Evolutionary conservation across 192 early-diverging fungal genomes (phyloP), one percentile per base, ranked within the genome.

Genomic region (Paraglomus brasilianum): DNA sequence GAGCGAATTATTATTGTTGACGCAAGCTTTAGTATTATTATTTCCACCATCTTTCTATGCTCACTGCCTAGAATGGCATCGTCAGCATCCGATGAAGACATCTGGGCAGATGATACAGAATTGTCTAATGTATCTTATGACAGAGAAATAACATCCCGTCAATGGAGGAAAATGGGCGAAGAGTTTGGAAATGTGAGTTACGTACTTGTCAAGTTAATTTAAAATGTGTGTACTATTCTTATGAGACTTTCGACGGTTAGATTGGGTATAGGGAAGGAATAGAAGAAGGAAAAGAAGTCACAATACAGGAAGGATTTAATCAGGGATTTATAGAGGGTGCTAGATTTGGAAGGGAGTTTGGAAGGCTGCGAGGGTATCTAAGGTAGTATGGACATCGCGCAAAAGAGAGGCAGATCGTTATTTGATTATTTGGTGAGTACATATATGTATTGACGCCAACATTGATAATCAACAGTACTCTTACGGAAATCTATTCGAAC

Each of bases 201-300:
- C 13, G 14, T 13, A 22, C 8, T 14, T 38, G 14, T 21, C 43
- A 41, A 17, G 24, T 19, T 15, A 7, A 53, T 40, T 43, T 14
- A 14, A 24, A 21, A 42, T 13, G 36, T 48, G 13, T 46, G 17
- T 56, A 14, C 7, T 65, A 36, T 69, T 70, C 36, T 48, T 40
- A 45, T 39, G 0, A 41, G 40, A 2, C n/a, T 69, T 53, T 44
- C 30, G 15, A 14, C 5, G 36, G 8, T 13, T 72, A 86, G 85
- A 70, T 71, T 21, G 85, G 85, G 19, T 87, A 86, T 66, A 86
- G 81, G 46, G 85, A 84, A 53, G 85, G 85, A 30, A 80, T 87
- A 48, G 44, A 77, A 9, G 85, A 84, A 65, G 84, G 82, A 42
- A 86, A 87, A 66, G 80, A 86, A 42, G 43, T 70, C 0, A 70